These are phyloP conservation scores for Pontederia paniculata DNA, from an alignment of 176 grass and related monocot genomes.

Conservation along the genomic window DNA sequence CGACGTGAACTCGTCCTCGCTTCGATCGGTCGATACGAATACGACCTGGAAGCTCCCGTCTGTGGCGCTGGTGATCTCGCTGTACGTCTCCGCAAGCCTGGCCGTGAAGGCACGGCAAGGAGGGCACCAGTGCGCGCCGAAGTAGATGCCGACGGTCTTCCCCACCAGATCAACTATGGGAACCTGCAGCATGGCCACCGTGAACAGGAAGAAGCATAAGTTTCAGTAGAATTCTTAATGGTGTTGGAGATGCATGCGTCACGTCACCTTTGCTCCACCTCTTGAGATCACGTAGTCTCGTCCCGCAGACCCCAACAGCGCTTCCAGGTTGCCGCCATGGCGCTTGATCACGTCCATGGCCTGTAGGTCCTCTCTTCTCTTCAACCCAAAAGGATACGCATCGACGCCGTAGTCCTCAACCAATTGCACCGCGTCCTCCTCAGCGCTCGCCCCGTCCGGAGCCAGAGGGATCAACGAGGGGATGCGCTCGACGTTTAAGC, in stretches of 20 bases:
- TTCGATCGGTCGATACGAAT: constrained; percentile 38
- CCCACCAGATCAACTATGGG: constrained; percentile 26
- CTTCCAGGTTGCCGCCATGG: constrained; percentile 33
- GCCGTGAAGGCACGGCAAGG: constrained; percentile 30
- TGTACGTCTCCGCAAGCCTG: constrained; percentile 28
- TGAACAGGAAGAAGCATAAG: constrained; percentile 1
- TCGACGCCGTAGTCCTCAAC: constrained; percentile 34
- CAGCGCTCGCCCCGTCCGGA: neutral
- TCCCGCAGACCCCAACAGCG: constrained; percentile 36
- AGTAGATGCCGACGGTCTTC: constrained; percentile 46
- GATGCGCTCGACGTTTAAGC: constrained; percentile 28
- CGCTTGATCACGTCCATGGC: constrained; percentile 33
- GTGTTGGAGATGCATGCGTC: constrained; percentile 8
- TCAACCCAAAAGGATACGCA: constrained; percentile 33
- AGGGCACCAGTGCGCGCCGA: constrained; percentile 51
- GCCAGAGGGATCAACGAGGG: constrained; percentile 36
- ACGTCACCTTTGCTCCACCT: constrained; percentile 31
- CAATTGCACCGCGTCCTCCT: constrained; percentile 28
- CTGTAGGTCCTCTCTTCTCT: constrained; percentile 31
- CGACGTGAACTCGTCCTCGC: constrained; percentile 32
- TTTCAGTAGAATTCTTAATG: neutral
- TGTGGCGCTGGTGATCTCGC: constrained; percentile 22
- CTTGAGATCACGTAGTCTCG: constrained; percentile 31
- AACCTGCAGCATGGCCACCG: constrained; percentile 14
- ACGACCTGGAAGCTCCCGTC: constrained; percentile 29